A percentile compares a stretch with the other conserved stretches of the same genome.
These are phyloP conservation scores for Lactarius indigo DNA, from an alignment of 768 basidiomycete species.

Conservation along the genomic window DNA sequence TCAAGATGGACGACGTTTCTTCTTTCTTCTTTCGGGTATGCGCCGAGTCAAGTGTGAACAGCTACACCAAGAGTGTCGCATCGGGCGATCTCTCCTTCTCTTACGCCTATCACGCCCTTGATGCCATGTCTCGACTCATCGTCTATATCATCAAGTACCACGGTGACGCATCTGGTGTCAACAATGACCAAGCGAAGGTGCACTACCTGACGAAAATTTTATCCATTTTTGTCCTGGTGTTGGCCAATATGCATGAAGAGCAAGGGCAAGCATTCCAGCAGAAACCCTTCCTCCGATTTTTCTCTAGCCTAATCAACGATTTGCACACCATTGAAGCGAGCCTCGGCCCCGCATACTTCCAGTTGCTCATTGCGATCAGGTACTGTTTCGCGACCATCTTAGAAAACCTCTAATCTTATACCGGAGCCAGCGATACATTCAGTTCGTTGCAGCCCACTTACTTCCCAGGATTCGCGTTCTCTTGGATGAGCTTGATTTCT, in stretches of 20 bases:
- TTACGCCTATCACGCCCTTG: constrained; percentile 86
- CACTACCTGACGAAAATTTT: constrained; percentile 96
- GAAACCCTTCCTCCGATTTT: constrained; percentile 98
- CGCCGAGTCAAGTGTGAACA: constrained; percentile 89
- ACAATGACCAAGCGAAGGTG: constrained; percentile 93
- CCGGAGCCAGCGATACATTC: constrained; percentile 71
- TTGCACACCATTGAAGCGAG: constrained; percentile 80
- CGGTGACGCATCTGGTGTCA: constrained; percentile 88
- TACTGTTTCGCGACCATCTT: constrained; percentile 34
- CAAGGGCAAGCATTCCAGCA: constrained; percentile 89
- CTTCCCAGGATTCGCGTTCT: constrained; percentile 98
- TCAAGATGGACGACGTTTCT: constrained; percentile 93
- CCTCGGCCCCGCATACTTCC: constrained; percentile 88
- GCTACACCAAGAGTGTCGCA: constrained; percentile 73
- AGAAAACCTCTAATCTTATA: background rate
- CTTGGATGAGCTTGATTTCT: constrained; percentile 95
- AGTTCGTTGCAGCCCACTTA: constrained; percentile 94
- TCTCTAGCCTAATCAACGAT: constrained; percentile 93
- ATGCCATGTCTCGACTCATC: constrained; percentile 92
- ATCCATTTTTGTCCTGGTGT: constrained; percentile 93
- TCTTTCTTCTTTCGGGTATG: constrained; percentile 99
- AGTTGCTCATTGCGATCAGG: constrained; percentile 84
- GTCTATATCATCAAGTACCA: constrained; percentile 99
- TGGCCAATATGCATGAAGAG: constrained; percentile 94
- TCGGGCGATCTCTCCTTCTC: constrained; percentile 67